phyloP scores from a whole-genome alignment of 345 rosid species.

The Gynandropsis gynandra region DNA sequence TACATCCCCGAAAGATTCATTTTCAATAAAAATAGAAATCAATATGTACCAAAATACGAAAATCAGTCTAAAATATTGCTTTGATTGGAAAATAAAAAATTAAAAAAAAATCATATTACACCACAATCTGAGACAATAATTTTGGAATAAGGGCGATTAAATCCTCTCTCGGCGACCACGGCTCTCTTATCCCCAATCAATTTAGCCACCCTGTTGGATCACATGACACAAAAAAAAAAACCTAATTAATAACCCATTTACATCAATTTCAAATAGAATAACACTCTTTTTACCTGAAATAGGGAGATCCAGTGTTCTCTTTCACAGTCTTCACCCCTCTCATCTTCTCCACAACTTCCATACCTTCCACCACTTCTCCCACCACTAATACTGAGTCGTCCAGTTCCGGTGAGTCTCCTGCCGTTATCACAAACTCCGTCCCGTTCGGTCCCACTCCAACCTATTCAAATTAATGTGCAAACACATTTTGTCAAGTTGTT shows the following conservation, averaged over 20 bases:
- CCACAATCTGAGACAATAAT: conserved; percentile 73
- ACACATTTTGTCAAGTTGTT: too few species aligned
- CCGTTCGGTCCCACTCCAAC: conserved; percentile 57
- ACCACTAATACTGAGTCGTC: conserved; percentile 65
- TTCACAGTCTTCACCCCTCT: conserved; percentile 65
- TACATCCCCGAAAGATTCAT: too few species aligned
- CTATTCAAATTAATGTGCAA: too few species aligned
- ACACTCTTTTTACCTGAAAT: conserved; percentile 51
- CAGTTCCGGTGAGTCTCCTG: conserved; percentile 68
- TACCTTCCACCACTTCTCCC: conserved; percentile 76
- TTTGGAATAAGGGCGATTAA: conserved; percentile 81
- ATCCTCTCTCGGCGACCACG: conserved; percentile 85
- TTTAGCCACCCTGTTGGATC: conserved; percentile 65
- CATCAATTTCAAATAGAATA: neutral
- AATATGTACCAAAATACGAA: too few species aligned
- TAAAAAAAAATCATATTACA: too few species aligned
- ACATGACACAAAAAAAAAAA: conserved; percentile 7
- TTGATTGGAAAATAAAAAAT: too few species aligned
- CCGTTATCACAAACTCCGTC: conserved; percentile 69
- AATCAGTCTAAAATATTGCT: too few species aligned
- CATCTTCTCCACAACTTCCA: conserved; percentile 59
- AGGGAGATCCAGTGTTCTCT: conserved; percentile 77
- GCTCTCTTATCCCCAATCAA: conserved; percentile 86
- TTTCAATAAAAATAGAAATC: too few species aligned
- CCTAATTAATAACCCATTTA: conserved; percentile 8